A percentile compares a stretch with the other conserved stretches of the same genome.
Conservation (phyloP, 306 rosid species). For the Vicia sativa region DNA sequence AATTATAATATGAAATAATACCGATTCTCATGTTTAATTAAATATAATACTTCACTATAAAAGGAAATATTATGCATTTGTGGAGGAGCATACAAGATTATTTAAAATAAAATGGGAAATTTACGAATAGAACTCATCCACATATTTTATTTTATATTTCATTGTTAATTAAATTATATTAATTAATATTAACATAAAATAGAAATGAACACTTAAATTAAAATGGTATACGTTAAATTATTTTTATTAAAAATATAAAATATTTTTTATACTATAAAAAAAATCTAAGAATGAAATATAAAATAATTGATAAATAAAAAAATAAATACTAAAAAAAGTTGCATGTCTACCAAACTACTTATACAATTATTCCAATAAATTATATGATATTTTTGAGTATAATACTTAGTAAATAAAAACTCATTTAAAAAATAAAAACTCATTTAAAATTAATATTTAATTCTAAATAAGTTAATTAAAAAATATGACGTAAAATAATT, state of each 20-base stretch:
- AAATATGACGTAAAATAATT: too few relatives aligned
- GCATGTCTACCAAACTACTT: too few relatives aligned
- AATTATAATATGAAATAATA: background rate
- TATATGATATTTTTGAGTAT: too few relatives aligned
- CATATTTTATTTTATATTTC: background rate
- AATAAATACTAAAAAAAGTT: too few relatives aligned
- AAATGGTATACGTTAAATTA: background rate
- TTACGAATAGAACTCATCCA: background rate
- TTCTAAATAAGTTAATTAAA: too few relatives aligned
- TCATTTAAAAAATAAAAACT: too few relatives aligned
- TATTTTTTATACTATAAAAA: too few relatives aligned
- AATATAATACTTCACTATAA: constrained; percentile 26
- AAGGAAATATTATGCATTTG: constrained; percentile 8
- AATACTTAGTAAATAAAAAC: too few relatives aligned
- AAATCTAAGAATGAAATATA: too few relatives aligned
- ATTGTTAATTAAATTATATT: background rate
- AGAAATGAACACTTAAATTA: background rate
- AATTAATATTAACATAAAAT: background rate
- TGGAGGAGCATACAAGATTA: background rate
- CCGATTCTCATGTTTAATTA: constrained; percentile 14
- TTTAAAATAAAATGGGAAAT: background rate
- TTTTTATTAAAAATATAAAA: background rate
- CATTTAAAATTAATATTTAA: too few relatives aligned
- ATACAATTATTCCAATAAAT: too few relatives aligned
- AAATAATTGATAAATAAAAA: too few relatives aligned